These are phyloP conservation scores for Chlorella sp. DNA, from an alignment of 139 green algal species.

Conservation along the genomic window DNA sequence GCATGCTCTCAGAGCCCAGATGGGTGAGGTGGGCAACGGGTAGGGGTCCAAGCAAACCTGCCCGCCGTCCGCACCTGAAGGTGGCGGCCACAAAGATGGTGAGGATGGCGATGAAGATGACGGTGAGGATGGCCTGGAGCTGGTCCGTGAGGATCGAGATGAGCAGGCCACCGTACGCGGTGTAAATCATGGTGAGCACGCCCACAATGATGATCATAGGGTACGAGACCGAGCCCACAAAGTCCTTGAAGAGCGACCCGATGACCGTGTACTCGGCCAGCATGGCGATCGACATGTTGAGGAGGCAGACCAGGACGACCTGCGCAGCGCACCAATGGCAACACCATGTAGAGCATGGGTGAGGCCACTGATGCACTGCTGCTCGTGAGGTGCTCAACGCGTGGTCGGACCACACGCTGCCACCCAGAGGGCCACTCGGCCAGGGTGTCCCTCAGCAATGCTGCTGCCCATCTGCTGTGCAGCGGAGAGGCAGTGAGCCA, in stretches of 20 bases:
- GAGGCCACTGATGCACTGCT: no score
- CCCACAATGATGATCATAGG: constrained; percentile 69
- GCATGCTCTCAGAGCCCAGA: no score
- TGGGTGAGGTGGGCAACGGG: no score
- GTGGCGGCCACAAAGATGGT: constrained; percentile 61
- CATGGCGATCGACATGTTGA: constrained; percentile 46
- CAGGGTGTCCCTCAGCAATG: no score
- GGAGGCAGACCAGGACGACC: constrained; percentile 37
- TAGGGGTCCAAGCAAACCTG: no score
- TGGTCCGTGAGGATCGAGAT: constrained; percentile 81
- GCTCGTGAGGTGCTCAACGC: no score
- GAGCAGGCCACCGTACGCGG: constrained; percentile 50
- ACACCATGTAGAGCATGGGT: no score
- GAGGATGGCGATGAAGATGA: constrained; percentile 52
- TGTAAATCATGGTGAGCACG: constrained; percentile 57
- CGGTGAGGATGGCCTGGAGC: constrained; percentile 43
- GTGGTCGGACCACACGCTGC: no score
- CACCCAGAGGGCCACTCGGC: no score
- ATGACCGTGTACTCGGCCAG: constrained; percentile 39
- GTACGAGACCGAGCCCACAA: constrained; percentile 42
- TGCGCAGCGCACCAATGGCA: no score
- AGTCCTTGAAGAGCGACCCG: constrained; percentile 56
- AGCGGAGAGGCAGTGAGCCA: no score
- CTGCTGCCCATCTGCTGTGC: no score
- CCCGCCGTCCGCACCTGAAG: constrained; percentile 32